These are phyloP conservation scores for Podila verticillata DNA, from an alignment of 192 early-diverging fungal genomes.

Conservation along the genomic window DNA sequence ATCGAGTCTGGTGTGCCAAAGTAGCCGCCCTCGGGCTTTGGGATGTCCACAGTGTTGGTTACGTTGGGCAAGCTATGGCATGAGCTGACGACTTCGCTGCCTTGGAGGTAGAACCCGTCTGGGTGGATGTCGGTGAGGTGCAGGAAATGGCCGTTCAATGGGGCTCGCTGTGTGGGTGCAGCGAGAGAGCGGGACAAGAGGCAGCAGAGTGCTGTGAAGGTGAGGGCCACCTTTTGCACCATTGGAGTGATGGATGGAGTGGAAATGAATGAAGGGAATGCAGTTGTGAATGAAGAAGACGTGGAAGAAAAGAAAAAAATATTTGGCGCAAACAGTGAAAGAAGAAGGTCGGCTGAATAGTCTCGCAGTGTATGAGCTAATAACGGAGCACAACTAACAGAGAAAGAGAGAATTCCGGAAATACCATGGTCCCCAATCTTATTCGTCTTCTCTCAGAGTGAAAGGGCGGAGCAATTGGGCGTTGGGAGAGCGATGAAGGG, in stretches of 20 bases:
- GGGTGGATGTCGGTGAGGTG: slow-evolving; percentile 82
- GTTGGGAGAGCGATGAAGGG: too few species aligned
- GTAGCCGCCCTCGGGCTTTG: slow-evolving; percentile 56
- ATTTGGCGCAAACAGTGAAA: background rate
- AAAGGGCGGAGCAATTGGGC: too few species aligned
- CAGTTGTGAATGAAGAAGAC: background rate
- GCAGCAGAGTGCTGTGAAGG: background rate
- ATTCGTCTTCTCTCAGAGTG: too few species aligned
- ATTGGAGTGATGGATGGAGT: background rate
- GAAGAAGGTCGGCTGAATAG: too few species aligned
- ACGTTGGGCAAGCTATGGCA: slow-evolving; percentile 59
- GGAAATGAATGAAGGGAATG: background rate
- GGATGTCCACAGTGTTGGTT: slow-evolving; percentile 15
- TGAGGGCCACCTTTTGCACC: background rate
- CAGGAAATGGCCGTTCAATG: slow-evolving; percentile 63
- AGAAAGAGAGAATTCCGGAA: too few species aligned
- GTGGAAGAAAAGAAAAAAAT: background rate
- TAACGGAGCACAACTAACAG: too few species aligned
- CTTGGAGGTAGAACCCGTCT: slow-evolving; percentile 64
- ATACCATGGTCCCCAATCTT: too few species aligned
- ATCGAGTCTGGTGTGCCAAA: slow-evolving; percentile 69
- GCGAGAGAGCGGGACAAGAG: too few species aligned
- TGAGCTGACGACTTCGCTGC: slow-evolving; percentile 65
- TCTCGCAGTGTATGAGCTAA: too few species aligned
- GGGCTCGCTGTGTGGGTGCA: too few species aligned